Percentiles rank a stretch among this genome's conserved stretches.
phyloP scores from a whole-genome alignment of 768 basidiomycete species.

The Xerocomus spinulosus region DNA sequence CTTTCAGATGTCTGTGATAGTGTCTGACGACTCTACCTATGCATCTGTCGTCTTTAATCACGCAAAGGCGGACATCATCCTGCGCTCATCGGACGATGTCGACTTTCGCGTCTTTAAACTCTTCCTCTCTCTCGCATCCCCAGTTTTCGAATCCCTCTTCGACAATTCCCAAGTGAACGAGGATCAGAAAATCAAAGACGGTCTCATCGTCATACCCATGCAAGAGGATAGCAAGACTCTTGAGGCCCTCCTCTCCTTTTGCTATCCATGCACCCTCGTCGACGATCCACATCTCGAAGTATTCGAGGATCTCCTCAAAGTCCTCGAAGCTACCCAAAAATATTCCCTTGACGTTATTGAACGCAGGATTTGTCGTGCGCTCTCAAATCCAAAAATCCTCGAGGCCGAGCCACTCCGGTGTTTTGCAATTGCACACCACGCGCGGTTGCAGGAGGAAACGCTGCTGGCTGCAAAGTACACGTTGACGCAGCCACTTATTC shows the following conservation, averaged over 20 bases:
- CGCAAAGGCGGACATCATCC: slow-evolving; percentile 19
- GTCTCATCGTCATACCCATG: slow-evolving; percentile 18
- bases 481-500: slow-evolving; percentile 23
- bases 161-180: slow-evolving; percentile 4
- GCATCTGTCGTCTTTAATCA: slow-evolving; percentile 23
- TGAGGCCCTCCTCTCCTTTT: slow-evolving; percentile 22
- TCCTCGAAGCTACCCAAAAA: slow-evolving; percentile 16
- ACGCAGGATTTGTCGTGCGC: slow-evolving; percentile 11
- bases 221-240: slow-evolving; percentile 20
- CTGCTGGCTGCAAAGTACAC: slow-evolving; percentile 27
- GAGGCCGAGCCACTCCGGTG: slow-evolving; percentile 24
- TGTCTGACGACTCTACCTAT: background rate
- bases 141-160: slow-evolving; percentile 34
- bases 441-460: slow-evolving; percentile 19
- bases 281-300: slow-evolving; percentile 19
- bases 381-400: slow-evolving; percentile 18
- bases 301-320: slow-evolving; percentile 1
- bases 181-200: slow-evolving; percentile 13
- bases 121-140: slow-evolving; percentile 31
- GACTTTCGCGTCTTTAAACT: slow-evolving; percentile 31
- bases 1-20: background rate
- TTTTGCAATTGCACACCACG: slow-evolving; percentile 29
- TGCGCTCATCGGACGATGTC: slow-evolving; percentile 26
- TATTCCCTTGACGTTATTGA: slow-evolving; percentile 16
- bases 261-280: slow-evolving; percentile 20